Evolutionary conservation across 1,139 yeast genomes (phyloP).

Genomic region (Zygoascus meyerae): DNA sequence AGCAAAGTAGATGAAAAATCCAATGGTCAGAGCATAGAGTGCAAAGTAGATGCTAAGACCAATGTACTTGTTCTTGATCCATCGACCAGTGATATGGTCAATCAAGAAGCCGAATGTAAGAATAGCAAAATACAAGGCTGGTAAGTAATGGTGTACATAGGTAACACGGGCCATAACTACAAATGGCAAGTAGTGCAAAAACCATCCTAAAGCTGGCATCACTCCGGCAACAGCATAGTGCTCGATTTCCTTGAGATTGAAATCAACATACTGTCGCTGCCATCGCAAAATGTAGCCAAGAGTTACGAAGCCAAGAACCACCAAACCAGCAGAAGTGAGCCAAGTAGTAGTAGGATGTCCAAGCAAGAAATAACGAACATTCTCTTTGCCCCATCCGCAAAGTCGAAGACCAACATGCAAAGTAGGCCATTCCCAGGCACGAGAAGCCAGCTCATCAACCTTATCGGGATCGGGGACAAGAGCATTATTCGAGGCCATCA

Average conservation of each 20-base stretch:
- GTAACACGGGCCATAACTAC: constrained; percentile 95
- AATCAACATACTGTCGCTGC: constrained; percentile 86
- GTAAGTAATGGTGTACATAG: constrained; percentile 93
- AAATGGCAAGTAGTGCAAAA: constrained; percentile 85
- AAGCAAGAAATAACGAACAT: constrained; percentile 75
- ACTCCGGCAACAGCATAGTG: constrained; percentile 73
- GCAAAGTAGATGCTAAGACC: constrained; percentile 30
- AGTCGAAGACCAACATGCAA: constrained; percentile 87
- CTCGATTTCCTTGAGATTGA: constrained; percentile 40
- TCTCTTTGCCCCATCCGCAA: constrained; percentile 88
- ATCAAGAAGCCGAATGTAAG: constrained; percentile 69
- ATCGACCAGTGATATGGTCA: constrained; percentile 54
- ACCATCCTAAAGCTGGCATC: constrained; percentile 91
- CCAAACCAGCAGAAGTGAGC: constrained; percentile 72
- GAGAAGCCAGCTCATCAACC: constrained; percentile 83
- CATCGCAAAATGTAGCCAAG: constrained; percentile 67
- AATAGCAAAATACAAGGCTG: constrained; percentile 94
- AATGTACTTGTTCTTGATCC: constrained; percentile 30
- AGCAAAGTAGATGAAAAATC: constrained; percentile 65
- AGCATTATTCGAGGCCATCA: constrained; percentile 99
- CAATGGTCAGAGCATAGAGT: constrained; percentile 54
- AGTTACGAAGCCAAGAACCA: constrained; percentile 53
- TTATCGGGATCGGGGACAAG: constrained; percentile 89
- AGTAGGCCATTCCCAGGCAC: constrained; percentile 99
- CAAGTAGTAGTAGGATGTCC: constrained; percentile 95